Percentiles rank a stretch among this genome's conserved stretches.
phyloP scores from a whole-genome alignment of 331 rosid species.

The Phaseolus coccineus region DNA sequence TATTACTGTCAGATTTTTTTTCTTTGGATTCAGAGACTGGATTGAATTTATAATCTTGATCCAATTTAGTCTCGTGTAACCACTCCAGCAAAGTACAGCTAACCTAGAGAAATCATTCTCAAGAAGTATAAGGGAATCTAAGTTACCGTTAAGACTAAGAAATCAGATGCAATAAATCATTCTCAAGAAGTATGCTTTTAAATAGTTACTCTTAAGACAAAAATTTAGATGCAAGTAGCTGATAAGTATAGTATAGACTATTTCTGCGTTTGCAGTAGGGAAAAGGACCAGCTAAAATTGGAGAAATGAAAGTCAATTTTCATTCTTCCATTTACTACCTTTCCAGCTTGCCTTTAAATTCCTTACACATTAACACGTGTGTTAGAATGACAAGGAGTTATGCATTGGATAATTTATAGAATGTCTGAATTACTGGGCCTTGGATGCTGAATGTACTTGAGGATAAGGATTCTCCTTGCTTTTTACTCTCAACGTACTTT shows the following conservation, averaged over 20 bases:
- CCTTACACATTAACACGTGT: background rate
- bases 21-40: background rate
- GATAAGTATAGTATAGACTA: background rate
- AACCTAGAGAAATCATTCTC: slow-evolving; percentile 22
- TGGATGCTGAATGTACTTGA: background rate
- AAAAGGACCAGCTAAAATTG: background rate
- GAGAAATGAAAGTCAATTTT: slow-evolving; percentile 18
- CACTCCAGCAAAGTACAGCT: background rate
- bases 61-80: background rate
- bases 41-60: background rate
- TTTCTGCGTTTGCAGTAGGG: background rate
- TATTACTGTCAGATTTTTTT: background rate
- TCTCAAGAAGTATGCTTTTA: background rate
- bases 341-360: background rate
- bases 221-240: slow-evolving; percentile 32
- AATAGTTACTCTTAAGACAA: background rate
- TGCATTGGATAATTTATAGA: background rate
- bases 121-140: background rate
- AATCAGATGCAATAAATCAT: slow-evolving; percentile 24
- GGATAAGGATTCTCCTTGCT: background rate
- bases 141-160: background rate
- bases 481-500: background rate
- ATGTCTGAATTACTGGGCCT: background rate
- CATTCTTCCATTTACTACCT: slow-evolving; percentile 20
- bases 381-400: background rate